phyloP scores from a whole-genome alignment of 768 basidiomycete genomes.

The Suillus lakei region DNA sequence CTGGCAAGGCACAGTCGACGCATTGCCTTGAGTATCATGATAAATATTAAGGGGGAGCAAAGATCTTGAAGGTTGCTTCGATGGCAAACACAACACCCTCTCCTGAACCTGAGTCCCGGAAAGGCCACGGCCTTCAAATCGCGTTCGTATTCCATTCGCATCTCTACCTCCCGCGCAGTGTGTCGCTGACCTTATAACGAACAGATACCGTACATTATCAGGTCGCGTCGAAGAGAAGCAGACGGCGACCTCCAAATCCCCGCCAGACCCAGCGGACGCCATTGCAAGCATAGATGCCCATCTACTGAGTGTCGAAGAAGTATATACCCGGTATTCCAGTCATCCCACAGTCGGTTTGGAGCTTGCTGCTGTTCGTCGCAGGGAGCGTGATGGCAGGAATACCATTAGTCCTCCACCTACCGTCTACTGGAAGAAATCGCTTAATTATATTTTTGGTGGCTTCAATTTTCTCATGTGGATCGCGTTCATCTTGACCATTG shows the following conservation, averaged over 20 bases:
- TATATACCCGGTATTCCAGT: slow-evolving; percentile 47
- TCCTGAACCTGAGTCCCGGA: background rate
- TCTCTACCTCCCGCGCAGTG: background rate
- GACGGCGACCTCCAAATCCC: background rate
- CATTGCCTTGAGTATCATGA: background rate
- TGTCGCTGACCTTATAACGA: background rate
- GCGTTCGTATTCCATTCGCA: slow-evolving; percentile 2
- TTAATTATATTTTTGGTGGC: slow-evolving; percentile 56
- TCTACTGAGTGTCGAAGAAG: slow-evolving; percentile 41
- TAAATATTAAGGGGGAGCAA: background rate
- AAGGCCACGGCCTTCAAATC: slow-evolving; percentile 5
- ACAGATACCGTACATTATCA: slow-evolving; percentile 42
- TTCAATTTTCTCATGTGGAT: background rate
- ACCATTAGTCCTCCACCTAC: slow-evolving; percentile 52
- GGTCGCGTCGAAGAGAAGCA: slow-evolving; percentile 34
- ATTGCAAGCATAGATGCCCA: slow-evolving; percentile 50
- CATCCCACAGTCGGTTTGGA: slow-evolving; percentile 56
- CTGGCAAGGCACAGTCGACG: background rate
- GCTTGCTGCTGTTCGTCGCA: slow-evolving; percentile 49
- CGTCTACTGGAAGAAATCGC: slow-evolving; percentile 47
- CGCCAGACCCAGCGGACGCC: slow-evolving; percentile 31
- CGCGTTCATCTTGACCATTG: slow-evolving; percentile 21
- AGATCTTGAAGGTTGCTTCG: no score
- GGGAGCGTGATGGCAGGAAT: slow-evolving; percentile 52
- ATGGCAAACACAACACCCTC: background rate